Evolutionary conservation across 257 asterid species (phyloP).

Genomic region (Solanum stenotomum): DNA sequence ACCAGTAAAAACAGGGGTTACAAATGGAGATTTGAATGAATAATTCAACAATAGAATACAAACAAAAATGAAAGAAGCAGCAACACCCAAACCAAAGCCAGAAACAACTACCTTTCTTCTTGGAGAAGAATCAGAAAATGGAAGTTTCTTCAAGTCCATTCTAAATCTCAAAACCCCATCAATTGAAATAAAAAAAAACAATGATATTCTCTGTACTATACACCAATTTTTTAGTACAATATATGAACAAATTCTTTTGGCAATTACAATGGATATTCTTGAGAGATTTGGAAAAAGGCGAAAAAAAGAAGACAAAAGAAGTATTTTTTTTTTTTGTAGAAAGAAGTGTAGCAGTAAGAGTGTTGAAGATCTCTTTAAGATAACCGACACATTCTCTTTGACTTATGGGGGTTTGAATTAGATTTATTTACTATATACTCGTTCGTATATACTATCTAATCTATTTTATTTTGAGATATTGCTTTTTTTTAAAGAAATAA

Average conservation of each 20-base stretch:
- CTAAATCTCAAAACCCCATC: not conserved
- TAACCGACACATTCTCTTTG: not conserved
- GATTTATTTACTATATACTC: no score
- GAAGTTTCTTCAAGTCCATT: slow-evolving; percentile 46
- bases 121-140: slow-evolving; percentile 45
- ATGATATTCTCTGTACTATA: not conserved
- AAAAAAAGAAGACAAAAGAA: not conserved
- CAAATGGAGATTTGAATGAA: slow-evolving; percentile 42
- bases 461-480: not conserved
- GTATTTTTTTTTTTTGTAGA: not conserved
- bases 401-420: not conserved
- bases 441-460: no score
- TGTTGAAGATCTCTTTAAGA: not conserved
- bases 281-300: not conserved
- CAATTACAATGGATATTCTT: slow-evolving; percentile 16
- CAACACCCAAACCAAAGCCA: slow-evolving; percentile 42
- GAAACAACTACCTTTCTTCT: slow-evolving; percentile 54
- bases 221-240: not conserved
- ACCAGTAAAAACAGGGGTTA: slow-evolving; percentile 31
- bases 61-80: slow-evolving; percentile 35
- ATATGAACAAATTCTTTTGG: not conserved
- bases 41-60: slow-evolving; percentile 32
- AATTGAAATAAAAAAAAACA: not conserved
- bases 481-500: no score
- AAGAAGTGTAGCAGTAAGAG: not conserved